These are phyloP conservation scores for Bromus sterilis DNA, from an alignment of 176 grass and related monocot genomes.

Conservation along the genomic window DNA sequence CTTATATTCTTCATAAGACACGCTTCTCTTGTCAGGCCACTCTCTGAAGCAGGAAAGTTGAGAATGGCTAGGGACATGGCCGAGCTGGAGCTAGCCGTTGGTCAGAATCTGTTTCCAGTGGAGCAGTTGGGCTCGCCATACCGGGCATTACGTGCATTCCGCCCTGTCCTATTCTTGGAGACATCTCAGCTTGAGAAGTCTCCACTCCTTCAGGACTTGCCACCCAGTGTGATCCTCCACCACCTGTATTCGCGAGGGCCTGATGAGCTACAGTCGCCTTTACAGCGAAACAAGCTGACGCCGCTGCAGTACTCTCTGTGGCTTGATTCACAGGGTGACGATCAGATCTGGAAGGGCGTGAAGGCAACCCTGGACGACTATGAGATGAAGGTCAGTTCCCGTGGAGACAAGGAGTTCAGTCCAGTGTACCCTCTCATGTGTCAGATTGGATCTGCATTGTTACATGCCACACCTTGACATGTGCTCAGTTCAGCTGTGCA, in stretches of 20 bases:
- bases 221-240: constrained; percentile 78
- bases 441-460: constrained; percentile 63
- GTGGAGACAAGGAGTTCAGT: constrained; percentile 81
- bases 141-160: constrained; percentile 73
- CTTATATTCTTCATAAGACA: constrained; percentile 99
- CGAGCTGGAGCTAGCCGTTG: constrained; percentile 78
- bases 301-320: constrained; percentile 78
- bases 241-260: constrained; percentile 87
- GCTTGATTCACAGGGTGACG: constrained; percentile 89
- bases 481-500: not conserved
- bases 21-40: constrained; percentile 84
- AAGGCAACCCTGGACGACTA: constrained; percentile 93
- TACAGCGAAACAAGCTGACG: constrained; percentile 81
- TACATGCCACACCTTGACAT: constrained; percentile 18
- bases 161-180: constrained; percentile 89
- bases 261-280: constrained; percentile 82
- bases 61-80: constrained; percentile 98
- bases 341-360: constrained; percentile 93
- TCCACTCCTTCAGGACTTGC: constrained; percentile 69
- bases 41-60: constrained; percentile 95
- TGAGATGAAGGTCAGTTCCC: constrained; percentile 52
- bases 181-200: constrained; percentile 72
- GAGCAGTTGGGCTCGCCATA: constrained; percentile 93
- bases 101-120: constrained; percentile 97
- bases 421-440: constrained; percentile 87